Base-by-base conservation (phyloP, 2,329 filamentous ascomycete species). In the Diaporthe aspalathi region DNA sequence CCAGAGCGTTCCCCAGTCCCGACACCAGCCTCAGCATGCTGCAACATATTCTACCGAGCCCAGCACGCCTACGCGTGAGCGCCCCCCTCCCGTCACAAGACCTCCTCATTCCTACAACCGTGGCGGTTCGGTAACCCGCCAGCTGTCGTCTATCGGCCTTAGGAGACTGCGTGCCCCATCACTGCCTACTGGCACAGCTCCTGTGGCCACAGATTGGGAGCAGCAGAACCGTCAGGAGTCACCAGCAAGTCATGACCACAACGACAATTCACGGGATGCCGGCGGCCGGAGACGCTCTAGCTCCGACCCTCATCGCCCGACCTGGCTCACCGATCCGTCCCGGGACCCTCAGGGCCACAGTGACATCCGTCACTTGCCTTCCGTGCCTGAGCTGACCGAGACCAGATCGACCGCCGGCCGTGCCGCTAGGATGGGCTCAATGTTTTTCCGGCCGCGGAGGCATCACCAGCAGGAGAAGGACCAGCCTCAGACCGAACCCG, bases 221-320 rank as follows among this genome's bases (percentile, higher is more conserved):
- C 54, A 65, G 20, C 43, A 67, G 20, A 57, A 65, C 6, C 67
- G 52, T 52, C 35, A 3, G 5, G 38, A 20, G 14, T 17, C 47
- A 20, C 17, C 32, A 22, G 50, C 71, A 7, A 22, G 32, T 8
- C 38, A 54, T 60, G 50, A 17, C 3, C 45, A 50, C 22, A 40
- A 35, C 11, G 67, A 68, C 32, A 29, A n/a, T 32, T 32, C 47
- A 5, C 52, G 14, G 12, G 65, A n/a, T 29, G 11, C 56, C 4
- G 67, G 62, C n/a, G 43, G 69, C 20, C 74, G 76, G 40, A 73
- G 74, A 17, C 74, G 76, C 14, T 77, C 76, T 8, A 76, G 74
- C 57, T 77, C 76, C 5, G 76, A 77, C 20, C 76, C 76, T 11
- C 75, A 76, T 8, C 72, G 74, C 7, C 75, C 75, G 5, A 45